Base-by-base conservation (phyloP, 2,329 filamentous ascomycete species). In the Aspergillus fijiensis region DNA sequence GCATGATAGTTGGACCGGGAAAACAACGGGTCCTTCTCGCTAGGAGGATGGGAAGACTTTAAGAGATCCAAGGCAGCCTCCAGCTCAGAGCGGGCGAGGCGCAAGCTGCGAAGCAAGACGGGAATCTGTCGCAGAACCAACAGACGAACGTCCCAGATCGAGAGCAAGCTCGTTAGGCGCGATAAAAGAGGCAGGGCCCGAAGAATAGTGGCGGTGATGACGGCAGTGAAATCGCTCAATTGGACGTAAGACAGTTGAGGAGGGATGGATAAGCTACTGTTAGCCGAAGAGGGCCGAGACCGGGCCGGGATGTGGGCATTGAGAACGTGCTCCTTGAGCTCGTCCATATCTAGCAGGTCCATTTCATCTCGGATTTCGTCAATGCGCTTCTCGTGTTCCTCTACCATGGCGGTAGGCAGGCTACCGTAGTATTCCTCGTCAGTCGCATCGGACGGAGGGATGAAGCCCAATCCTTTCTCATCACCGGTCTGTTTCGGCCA, bases 141-240 rank as follows among this genome's bases (percentile, higher is more conserved):
- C 14, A 98, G 78, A 21, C 95, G 88, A 47, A 90, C 82, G 27
- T 84, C 87, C 95, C 95, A 99, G 2, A 84, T 83, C 58, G 87
- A 85, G 53, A 98, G 80, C n/a, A 96, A 77, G 9, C 84, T 83
- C 57, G 86, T 87, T 23, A 99, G 77, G 57, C 84, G 87, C 10
- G 91, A 89, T 48, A 97, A 79, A 60, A 90, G 88, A 1, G 95
- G 95, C 21, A 99, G 82, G 3, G 92, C 87, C 71, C 95, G 91
- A n/a, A 99, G 79, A 19, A 96, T 90, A 35, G 94, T 96, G 29
- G 93, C 91, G 1, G 95, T 97, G 59, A 98, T 85, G 51, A 98
- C 84, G 25, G 94, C 91, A 9, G 92, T 93, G 69, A 96, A 87
- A 74, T 98, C 95, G 68, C 95, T 92, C 81, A 98, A 86, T 62